Evolutionary conservation across 108 stramenopile species (phyloP).

Genomic region (Cylindrotheca closterium): DNA sequence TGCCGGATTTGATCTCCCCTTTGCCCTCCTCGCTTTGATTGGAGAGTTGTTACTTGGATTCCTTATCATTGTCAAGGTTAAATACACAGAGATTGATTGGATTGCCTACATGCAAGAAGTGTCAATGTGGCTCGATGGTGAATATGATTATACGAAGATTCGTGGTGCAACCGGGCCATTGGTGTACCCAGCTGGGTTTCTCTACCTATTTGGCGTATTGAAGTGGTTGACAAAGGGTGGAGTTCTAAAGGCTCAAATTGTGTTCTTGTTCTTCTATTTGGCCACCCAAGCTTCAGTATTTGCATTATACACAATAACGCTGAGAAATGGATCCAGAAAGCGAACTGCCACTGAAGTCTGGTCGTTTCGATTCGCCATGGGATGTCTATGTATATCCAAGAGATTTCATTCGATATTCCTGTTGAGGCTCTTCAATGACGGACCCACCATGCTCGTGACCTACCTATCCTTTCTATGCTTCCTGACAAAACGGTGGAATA

Average conservation of each 20-base stretch:
- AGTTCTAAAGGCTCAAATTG: conserved; percentile 74
- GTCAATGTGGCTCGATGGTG: conserved; percentile 66
- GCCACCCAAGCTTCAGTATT: conserved; percentile 65
- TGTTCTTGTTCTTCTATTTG: conserved; percentile 86
- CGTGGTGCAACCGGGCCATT: conserved; percentile 93
- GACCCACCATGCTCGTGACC: conserved; percentile 85
- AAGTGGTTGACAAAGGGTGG: conserved; percentile 62
- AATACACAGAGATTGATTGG: conserved; percentile 99
- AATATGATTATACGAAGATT: conserved; percentile 87
- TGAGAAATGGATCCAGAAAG: conserved; percentile 21
- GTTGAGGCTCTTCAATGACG: conserved; percentile 97
- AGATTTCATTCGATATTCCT: conserved; percentile 95
- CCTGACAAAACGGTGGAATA: conserved; percentile 65
- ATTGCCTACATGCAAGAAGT: conserved; percentile 98
- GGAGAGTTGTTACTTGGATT: conserved; percentile 52
- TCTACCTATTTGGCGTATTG: conserved; percentile 87
- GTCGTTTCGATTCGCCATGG: conserved; percentile 74
- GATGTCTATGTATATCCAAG: conserved; percentile 78
- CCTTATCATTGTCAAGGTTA: conserved; percentile 66
- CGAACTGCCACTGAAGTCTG: conserved; percentile 22
- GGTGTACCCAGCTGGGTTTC: conserved; percentile 97
- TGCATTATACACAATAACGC: conserved; percentile 62
- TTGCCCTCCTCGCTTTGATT: conserved; percentile 38
- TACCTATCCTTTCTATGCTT: conserved; percentile 81
- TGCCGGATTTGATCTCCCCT: conserved; percentile 40